These are phyloP conservation scores for Phytophthora nicotianae DNA, from an alignment of 352 stramenopile species.

Conservation along the genomic window DNA sequence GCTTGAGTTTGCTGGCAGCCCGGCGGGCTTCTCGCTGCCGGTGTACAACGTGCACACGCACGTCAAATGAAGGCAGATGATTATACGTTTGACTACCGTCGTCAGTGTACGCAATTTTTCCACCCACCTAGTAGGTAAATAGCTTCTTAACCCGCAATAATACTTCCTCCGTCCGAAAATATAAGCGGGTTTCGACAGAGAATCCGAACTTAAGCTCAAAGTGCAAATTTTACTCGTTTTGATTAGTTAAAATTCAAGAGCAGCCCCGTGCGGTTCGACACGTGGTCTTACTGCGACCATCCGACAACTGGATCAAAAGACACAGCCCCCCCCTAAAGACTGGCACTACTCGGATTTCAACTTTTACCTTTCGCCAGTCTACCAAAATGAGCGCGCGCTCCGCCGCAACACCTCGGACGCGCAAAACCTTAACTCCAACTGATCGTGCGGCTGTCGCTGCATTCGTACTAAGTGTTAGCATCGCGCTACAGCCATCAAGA, in stretches of 20 bases:
- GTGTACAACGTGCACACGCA: no score
- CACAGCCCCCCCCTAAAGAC: no score
- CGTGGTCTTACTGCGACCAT: background rate
- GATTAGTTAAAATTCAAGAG: background rate
- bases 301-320: no score
- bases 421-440: background rate
- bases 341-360: background rate
- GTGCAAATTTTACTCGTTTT: background rate
- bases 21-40: no score
- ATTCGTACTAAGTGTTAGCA: background rate
- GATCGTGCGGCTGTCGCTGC: background rate
- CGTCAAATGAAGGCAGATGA: no score
- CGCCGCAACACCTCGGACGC: background rate
- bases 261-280: background rate
- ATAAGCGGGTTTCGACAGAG: background rate
- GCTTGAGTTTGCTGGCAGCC: no score
- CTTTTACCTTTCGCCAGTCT: background rate
- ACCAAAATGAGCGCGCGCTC: background rate
- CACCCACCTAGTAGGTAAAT: no score
- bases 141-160: no score
- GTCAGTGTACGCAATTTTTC: no score
- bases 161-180: conserved; percentile 1
- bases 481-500: background rate
- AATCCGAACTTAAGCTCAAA: background rate
- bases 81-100: no score